phyloP scores from a whole-genome alignment of 257 asterid genomes.

The Solanum tarapatanum region DNA sequence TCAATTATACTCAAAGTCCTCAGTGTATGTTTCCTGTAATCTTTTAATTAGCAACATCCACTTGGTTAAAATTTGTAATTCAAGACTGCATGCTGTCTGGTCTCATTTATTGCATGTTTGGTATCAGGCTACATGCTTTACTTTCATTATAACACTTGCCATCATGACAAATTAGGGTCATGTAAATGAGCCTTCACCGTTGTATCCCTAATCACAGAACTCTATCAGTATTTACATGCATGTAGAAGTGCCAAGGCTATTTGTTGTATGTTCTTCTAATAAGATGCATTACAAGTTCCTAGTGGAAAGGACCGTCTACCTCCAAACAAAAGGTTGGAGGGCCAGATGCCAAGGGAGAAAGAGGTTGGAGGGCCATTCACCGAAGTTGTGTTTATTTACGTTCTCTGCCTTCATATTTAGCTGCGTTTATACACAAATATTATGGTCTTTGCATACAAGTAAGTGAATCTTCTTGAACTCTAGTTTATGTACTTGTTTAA shows the following conservation, averaged over 20 bases:
- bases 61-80: not conserved
- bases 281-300: not conserved
- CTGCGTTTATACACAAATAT: not conserved
- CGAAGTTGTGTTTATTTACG: not conserved
- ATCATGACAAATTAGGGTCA: not conserved
- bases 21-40: not conserved
- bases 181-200: not conserved
- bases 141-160: not conserved
- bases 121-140: not conserved
- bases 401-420: not conserved
- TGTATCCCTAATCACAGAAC: not conserved
- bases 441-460: not conserved
- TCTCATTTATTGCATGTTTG: not conserved
- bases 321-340: not conserved
- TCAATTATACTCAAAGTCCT: not conserved
- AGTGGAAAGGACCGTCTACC: not conserved
- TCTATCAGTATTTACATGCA: not conserved
- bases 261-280: not conserved
- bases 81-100: not conserved
- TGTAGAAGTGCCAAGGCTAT: not conserved
- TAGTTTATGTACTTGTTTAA: slow-evolving; percentile 1
- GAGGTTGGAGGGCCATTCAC: not conserved
- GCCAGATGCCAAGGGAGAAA: not conserved
- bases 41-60: not conserved
- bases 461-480: not conserved